Base-by-base conservation (phyloP, 2,329 filamentous ascomycete species). In the Thielaviopsis ethacetica region DNA sequence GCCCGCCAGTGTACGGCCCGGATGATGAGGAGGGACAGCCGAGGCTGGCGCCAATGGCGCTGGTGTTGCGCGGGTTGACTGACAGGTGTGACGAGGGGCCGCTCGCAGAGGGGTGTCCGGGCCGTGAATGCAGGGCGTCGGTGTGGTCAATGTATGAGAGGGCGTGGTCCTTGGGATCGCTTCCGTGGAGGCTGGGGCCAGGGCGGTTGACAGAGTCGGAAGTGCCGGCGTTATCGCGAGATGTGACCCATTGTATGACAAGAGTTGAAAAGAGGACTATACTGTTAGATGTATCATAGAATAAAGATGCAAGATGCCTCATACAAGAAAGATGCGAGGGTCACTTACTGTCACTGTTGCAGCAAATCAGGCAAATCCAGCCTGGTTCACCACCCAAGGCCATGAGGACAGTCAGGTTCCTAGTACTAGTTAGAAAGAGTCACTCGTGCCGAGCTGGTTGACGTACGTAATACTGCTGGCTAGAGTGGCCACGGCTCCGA, bases 361-460 rank as follows among this genome's bases (percentile, higher is more conserved):
- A 85, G 64, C 79, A 81, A 71, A 83, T 80, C 3, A 85, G 72
- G 63, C 81, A 85, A 2, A 85, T 74, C 81, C 81, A 85, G 2
- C 77, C 81, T 1, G 78, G 80, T 65, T 84, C 81, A 13, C 81
- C 81, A 24, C 79, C 68, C 1, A 84, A 72, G 1, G 73, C 73
- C 72, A 82, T 77, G 0, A 84, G 68, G 0, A 84, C 73, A 2
- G 76, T 75, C 2, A 85, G 68, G 65, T 85, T 85, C 3, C 79
- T 81, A 58, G 1, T 17, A 63, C n/a, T n/a, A 13, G 54, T 60
- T 27, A 56, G 54, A 24, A 19, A 5, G 19, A 9, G n/a, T 21
- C 7, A 7, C 2, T 21, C 30, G 50, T 41, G 7, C 34, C 12
- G 5, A n/a, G 30, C n/a, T 22, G 13, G 51, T 21, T 17, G 27